Evolutionary conservation across 495 filamentous ascomycete genomes (phyloP).

Genomic region (Usnea hakonensis): DNA sequence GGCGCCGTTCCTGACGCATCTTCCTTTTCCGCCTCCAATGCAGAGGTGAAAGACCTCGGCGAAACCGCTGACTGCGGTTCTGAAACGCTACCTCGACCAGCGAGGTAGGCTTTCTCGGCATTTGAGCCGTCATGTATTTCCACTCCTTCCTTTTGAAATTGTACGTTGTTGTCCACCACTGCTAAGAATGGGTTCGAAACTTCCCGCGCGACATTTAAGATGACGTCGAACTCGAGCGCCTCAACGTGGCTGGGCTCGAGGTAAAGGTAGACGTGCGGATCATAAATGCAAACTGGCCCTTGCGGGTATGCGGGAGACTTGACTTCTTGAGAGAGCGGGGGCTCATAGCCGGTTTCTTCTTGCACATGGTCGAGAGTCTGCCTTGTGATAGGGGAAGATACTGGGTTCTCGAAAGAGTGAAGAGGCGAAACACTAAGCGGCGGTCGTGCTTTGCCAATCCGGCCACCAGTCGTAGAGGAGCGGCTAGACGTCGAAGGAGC

Average conservation of each 20-base stretch:
- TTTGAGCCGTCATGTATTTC: slow-evolving; percentile 6
- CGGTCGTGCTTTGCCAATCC: slow-evolving; percentile 25
- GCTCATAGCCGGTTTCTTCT: slow-evolving; percentile 69
- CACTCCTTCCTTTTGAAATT: slow-evolving; percentile 24
- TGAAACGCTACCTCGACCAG: slow-evolving; percentile 36
- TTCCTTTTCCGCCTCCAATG: slow-evolving; percentile 47
- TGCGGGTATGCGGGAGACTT: slow-evolving; percentile 87
- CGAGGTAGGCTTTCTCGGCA: background rate
- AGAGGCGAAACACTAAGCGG: slow-evolving; percentile 22
- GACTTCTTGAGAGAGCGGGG: slow-evolving; percentile 68
- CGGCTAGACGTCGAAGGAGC: slow-evolving; percentile 24
- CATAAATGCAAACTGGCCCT: slow-evolving; percentile 86
- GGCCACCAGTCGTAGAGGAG: slow-evolving; percentile 10
- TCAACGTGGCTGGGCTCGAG: slow-evolving; percentile 82
- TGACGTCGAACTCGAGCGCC: slow-evolving; percentile 78
- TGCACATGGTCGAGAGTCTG: slow-evolving; percentile 35
- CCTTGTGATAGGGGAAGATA: slow-evolving; percentile 21
- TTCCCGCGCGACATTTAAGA: slow-evolving; percentile 93
- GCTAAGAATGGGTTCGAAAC: slow-evolving; percentile 73
- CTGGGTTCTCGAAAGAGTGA: slow-evolving; percentile 13
- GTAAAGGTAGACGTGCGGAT: slow-evolving; percentile 87
- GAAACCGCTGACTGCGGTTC: slow-evolving; percentile 65
- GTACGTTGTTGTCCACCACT: slow-evolving; percentile 31
- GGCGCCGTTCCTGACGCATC: slow-evolving; percentile 36
- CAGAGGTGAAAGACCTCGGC: slow-evolving; percentile 62